These are phyloP conservation scores for Sporobolomyces phaffii DNA, from an alignment of 768 basidiomycete species.

Conservation along the genomic window DNA sequence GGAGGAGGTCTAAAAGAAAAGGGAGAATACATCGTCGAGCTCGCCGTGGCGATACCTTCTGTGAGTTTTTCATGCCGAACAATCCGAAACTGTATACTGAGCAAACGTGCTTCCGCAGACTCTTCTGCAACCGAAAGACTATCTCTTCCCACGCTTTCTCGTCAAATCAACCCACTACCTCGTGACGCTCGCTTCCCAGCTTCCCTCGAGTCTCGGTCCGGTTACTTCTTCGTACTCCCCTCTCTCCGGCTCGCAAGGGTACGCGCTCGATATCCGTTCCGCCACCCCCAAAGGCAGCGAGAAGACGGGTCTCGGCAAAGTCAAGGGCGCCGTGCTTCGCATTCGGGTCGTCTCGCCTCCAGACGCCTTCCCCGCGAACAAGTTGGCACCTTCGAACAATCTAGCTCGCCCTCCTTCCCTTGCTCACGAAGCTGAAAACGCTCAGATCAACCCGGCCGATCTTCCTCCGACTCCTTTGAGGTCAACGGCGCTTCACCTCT, in stretches of 20 bases:
- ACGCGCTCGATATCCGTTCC: conserved; percentile 56
- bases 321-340: conserved; percentile 62
- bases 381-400: conserved; percentile 65
- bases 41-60: conserved; percentile 37
- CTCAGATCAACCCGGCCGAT: conserved; percentile 25
- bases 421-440: conserved; percentile 20
- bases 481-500: conserved; percentile 60
- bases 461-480: conserved; percentile 66
- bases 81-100: neutral
- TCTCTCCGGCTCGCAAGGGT: conserved; percentile 58
- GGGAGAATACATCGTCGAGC: conserved; percentile 37
- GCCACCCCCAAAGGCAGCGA: conserved; percentile 24
- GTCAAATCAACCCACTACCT: conserved; percentile 88
- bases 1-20: conserved; percentile 34
- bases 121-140: conserved; percentile 95
- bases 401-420: conserved; percentile 55
- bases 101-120: conserved; percentile 32
- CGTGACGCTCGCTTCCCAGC: conserved; percentile 62
- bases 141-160: conserved; percentile 79
- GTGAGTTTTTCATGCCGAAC: conserved; percentile 11
- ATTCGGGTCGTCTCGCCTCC: conserved; percentile 64
- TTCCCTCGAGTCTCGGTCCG: conserved; percentile 25
- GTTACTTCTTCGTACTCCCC: conserved; percentile 53
- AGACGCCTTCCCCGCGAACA: conserved; percentile 53
- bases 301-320: conserved; percentile 54